phyloP scores from a whole-genome alignment of 1,284 basidiomycete genomes.

The Naganishia sp. region DNA sequence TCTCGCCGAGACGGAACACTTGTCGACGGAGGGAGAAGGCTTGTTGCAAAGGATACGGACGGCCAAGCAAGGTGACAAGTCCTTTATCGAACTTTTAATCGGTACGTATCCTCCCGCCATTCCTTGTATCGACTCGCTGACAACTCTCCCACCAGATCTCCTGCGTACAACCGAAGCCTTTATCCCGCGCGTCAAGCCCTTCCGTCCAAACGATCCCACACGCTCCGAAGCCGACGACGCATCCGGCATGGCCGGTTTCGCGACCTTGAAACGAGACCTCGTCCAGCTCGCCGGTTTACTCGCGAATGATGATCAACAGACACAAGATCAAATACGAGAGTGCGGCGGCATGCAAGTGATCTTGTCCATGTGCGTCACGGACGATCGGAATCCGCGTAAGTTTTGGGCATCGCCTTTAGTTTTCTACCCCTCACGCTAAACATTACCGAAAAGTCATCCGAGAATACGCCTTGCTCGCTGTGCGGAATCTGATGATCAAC shows the following conservation, averaged over 20 bases:
- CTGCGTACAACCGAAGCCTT: constrained; percentile 69
- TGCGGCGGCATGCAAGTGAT: constrained; percentile 74
- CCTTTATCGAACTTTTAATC: constrained; percentile 63
- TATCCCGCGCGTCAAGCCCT: constrained; percentile 69
- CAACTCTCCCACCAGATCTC: constrained; percentile 58
- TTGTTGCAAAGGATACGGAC: neutral
- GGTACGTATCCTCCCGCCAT: constrained; percentile 57
- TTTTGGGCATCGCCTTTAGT: constrained; percentile 33
- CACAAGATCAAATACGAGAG: constrained; percentile 71
- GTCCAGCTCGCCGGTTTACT: constrained; percentile 77
- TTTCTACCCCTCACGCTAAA: neutral
- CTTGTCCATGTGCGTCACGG: constrained; percentile 80
- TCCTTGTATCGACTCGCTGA: neutral
- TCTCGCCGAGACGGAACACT: constrained; percentile 57
- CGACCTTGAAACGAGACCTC: constrained; percentile 77
- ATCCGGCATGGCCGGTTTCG: constrained; percentile 56
- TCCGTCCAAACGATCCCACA: constrained; percentile 55
- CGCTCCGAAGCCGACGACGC: constrained; percentile 27
- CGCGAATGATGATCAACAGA: constrained; percentile 62
- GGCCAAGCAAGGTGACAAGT: constrained; percentile 46
- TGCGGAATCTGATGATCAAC: constrained; percentile 71
- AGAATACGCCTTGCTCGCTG: constrained; percentile 81
- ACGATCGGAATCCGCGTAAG: constrained; percentile 86
- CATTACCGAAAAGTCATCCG: constrained; percentile 65
- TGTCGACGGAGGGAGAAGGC: neutral